Percentiles rank a stretch among this genome's conserved stretches.
phyloP scores from a whole-genome alignment of 345 rosid species.

The Acer yangbiense region DNA sequence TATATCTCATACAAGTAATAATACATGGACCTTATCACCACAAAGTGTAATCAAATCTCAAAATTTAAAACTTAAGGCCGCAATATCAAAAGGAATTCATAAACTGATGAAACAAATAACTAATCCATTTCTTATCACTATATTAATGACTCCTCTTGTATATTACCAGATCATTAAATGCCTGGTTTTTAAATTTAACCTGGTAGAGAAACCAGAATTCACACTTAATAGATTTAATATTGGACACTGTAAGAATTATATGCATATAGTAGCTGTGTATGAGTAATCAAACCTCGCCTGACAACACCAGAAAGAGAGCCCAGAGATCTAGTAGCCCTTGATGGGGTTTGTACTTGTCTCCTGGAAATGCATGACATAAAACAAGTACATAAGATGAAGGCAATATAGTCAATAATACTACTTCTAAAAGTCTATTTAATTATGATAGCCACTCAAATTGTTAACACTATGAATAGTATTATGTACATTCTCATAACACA shows the following conservation, averaged over 20 bases:
- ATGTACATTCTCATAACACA: slow-evolving; percentile 21
- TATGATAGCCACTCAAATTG: slow-evolving; percentile 6
- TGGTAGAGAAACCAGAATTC: background rate
- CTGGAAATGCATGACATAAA: slow-evolving; percentile 31
- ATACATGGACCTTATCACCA: background rate
- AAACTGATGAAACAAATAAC: background rate
- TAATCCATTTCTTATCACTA: background rate
- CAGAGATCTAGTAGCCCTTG: slow-evolving; percentile 59
- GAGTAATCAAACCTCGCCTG: slow-evolving; percentile 48
- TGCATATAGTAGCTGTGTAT: background rate
- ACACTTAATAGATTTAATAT: background rate
- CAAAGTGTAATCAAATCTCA: background rate
- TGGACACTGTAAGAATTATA: background rate
- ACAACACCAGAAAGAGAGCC: slow-evolving; percentile 50
- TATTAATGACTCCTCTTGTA: background rate
- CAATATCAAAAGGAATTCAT: background rate
- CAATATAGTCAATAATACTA: background rate
- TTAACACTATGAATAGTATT: background rate
- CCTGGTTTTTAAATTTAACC: background rate
- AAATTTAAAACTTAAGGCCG: background rate
- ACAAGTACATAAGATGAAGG: background rate
- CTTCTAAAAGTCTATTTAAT: slow-evolving; percentile 9
- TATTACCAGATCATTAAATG: background rate
- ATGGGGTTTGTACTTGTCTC: slow-evolving; percentile 50
- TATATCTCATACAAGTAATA: background rate